A percentile compares a stretch with the other conserved stretches of the same genome.
Evolutionary conservation across 257 asterid genomes (phyloP).

Genomic region (Rhazya stricta): DNA sequence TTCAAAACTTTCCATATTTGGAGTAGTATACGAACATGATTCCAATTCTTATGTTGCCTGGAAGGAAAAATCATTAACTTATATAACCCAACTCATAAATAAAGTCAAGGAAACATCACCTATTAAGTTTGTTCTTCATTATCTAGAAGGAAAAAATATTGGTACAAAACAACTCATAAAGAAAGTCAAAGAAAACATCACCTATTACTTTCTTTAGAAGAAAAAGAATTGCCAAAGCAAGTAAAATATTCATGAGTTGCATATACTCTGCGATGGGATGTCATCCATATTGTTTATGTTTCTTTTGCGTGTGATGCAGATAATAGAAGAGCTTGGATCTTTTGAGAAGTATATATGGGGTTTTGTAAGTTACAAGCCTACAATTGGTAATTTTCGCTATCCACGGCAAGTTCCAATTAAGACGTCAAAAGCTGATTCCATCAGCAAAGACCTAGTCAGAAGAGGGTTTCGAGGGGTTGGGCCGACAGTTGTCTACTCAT

Average conservation of each 20-base stretch:
- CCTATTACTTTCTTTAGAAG: background rate
- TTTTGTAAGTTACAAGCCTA: constrained; percentile 75
- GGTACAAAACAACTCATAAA: too few relatives aligned
- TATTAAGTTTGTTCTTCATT: background rate
- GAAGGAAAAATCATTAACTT: background rate
- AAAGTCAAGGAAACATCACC: too few relatives aligned
- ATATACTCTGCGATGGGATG: background rate
- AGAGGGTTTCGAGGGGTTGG: constrained; percentile 98
- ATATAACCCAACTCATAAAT: too few relatives aligned
- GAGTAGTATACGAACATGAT: background rate
- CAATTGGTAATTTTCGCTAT: constrained; percentile 67
- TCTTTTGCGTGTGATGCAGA: constrained; percentile 41
- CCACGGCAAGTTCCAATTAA: constrained; percentile 80
- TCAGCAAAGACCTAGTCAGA: constrained; percentile 85
- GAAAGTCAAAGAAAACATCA: background rate
- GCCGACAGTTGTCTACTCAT: constrained; percentile 88
- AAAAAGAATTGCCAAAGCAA: background rate
- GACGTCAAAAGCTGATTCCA: constrained; percentile 81
- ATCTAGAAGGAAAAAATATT: too few relatives aligned
- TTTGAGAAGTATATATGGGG: constrained; percentile 87
- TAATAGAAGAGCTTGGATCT: constrained; percentile 72
- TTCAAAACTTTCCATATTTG: background rate
- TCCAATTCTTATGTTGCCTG: background rate
- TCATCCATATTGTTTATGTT: constrained; percentile 5
- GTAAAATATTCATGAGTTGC: background rate